Base-by-base conservation (phyloP, 2,329 filamentous ascomycete species). In the Apiospora koreana region DNA sequence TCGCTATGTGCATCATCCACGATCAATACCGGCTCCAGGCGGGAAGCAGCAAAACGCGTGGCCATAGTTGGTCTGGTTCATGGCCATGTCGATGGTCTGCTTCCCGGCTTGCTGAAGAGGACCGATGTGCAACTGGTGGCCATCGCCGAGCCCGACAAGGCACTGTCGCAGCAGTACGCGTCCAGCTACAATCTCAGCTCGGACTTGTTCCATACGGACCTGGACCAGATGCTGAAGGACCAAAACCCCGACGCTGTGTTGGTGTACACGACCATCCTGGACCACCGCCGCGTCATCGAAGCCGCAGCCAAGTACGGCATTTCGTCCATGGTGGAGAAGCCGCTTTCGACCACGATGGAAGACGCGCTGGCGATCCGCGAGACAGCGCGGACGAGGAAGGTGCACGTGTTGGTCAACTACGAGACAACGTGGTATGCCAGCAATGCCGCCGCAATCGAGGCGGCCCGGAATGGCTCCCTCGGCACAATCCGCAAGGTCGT, bases 281-380 rank as follows among this genome's bases (percentile, higher is more conserved):
- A 58, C 50, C 50, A 58, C 25, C 50, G 50, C 50, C 50, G 28
- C 25, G 50, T 35, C 28, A 58, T 58, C 16, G 50, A 35, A 21
- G 28, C 50, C 6, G 50, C 50, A 5, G 50, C 50, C 50, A 35
- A 58, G 50, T 58, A 58, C 50, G 50, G 50, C 50, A 58, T 58
- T 16, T 58, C 50, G 6, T 58, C 50, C 50, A 58, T 58, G 50
- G 50, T 58, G 28, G 50, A 58, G 50, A 58, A 58, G 50, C 50
- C 50, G 28, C 28, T 58, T 0, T 58, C 50, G 7, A 58, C 50
- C 7, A 58, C 50, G 14, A 31, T 58, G 28, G 50, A 58, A 2
- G 28, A 58, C 28, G 50, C 50, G 28, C 50, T 58, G 16, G 50
- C 50, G 2, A 58, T 58, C 7, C 50, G 50, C 8, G 50, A 58